Conservation (phyloP, 1,284 basidiomycete genomes). For the Austropuccinia psidii region DNA sequence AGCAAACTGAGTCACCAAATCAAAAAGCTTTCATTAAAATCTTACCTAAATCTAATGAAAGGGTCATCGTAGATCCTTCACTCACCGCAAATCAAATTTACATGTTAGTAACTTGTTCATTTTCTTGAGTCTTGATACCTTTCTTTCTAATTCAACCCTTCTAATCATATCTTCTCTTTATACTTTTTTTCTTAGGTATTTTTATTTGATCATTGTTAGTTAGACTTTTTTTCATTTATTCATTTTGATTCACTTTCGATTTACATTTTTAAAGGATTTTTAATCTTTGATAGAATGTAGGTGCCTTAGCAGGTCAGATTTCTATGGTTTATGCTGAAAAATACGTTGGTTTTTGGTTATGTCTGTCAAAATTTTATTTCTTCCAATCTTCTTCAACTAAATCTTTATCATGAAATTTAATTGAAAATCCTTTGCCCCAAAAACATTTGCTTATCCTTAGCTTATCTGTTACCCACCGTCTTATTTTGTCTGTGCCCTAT, state of each 20-base stretch:
- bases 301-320: constrained; percentile 56
- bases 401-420: background rate
- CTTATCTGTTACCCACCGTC: constrained; percentile 48
- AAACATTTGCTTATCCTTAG: constrained; percentile 16
- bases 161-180: too few relatives aligned
- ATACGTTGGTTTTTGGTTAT: constrained; percentile 50
- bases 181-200: constrained; percentile 9
- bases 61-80: constrained; percentile 71
- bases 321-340: constrained; percentile 48
- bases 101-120: constrained; percentile 51
- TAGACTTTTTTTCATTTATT: constrained; percentile 41
- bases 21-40: constrained; percentile 51
- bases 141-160: background rate
- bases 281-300: constrained; percentile 59
- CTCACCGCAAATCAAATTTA: constrained; percentile 57
- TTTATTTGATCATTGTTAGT: constrained; percentile 33
- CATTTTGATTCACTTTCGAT: background rate
- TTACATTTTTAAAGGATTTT: background rate
- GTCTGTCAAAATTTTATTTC: constrained; percentile 21
- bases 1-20: constrained; percentile 55
- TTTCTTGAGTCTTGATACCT: background rate
- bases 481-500: constrained; percentile 54
- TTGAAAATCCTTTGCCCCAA: background rate
- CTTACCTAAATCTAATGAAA: constrained; percentile 59
- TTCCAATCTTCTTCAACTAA: background rate